phyloP scores from a whole-genome alignment of 768 basidiomycete species.

The Suillus fuscotomentosus region DNA sequence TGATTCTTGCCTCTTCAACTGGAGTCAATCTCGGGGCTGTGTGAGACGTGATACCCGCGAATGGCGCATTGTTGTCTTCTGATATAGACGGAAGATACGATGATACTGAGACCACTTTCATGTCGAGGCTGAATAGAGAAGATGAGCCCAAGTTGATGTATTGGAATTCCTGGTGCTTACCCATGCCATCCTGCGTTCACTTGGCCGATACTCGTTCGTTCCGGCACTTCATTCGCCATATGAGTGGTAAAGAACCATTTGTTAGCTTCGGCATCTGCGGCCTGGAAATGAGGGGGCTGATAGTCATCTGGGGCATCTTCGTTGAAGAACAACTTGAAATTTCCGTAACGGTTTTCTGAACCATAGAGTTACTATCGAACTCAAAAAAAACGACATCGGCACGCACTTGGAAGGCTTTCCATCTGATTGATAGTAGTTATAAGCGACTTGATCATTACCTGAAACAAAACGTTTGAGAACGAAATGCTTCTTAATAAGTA shows the following conservation, averaged over 20 bases:
- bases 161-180: conserved; percentile 32
- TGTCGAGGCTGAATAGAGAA: conserved; percentile 53
- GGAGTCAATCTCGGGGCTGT: conserved; percentile 48
- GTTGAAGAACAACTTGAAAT: conserved; percentile 85
- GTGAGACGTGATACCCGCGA: conserved; percentile 43
- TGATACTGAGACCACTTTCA: conserved; percentile 72
- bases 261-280: conserved; percentile 70
- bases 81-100: conserved; percentile 65
- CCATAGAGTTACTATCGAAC: conserved; percentile 1
- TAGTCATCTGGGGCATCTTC: conserved; percentile 79
- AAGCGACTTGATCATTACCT: conserved; percentile 76
- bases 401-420: conserved; percentile 75
- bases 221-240: conserved; percentile 66
- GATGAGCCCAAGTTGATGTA: background rate
- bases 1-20: conserved; percentile 52
- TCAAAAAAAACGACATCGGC: background rate
- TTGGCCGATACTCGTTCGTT: conserved; percentile 66
- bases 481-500: background rate
- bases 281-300: conserved; percentile 77
- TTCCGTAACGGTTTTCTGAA: conserved; percentile 78
- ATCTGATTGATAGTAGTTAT: conserved; percentile 78
- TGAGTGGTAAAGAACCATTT: conserved; percentile 85
- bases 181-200: conserved; percentile 73
- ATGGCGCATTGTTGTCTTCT: conserved; percentile 56
- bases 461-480: conserved; percentile 6